Evolutionary conservation across 2,329 filamentous ascomycete species (phyloP).

Genomic region (Ascochyta clinopodiicola): DNA sequence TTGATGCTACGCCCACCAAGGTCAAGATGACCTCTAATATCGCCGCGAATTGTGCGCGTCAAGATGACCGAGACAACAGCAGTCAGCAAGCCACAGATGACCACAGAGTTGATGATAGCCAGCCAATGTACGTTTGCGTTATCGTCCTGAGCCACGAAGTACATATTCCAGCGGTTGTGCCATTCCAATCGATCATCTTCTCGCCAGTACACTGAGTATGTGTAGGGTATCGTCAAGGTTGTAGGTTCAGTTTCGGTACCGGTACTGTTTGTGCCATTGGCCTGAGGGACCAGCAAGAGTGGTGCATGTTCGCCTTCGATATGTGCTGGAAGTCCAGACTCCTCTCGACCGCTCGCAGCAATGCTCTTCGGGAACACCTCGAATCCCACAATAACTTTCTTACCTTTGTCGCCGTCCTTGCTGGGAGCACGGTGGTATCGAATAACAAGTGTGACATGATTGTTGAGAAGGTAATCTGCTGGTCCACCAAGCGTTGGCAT

Average conservation of each 20-base stretch:
- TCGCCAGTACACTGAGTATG: constrained; percentile 89
- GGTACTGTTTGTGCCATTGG: constrained; percentile 63
- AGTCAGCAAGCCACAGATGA: constrained; percentile 80
- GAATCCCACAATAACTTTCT: constrained; percentile 84
- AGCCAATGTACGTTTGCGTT: constrained; percentile 85
- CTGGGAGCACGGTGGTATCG: constrained; percentile 77
- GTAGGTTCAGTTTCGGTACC: constrained; percentile 65
- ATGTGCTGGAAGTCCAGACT: constrained; percentile 71
- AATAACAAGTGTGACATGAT: constrained; percentile 85
- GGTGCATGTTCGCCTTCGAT: constrained; percentile 68
- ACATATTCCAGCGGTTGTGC: constrained; percentile 85
- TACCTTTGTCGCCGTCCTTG: constrained; percentile 70
- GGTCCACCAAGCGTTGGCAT: constrained; percentile 64
- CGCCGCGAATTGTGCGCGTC: constrained; percentile 76
- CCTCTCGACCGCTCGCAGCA: constrained; percentile 65
- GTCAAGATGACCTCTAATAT: constrained; percentile 78
- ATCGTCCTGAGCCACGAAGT: constrained; percentile 87
- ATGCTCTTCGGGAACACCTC: constrained; percentile 91
- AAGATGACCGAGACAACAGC: constrained; percentile 82
- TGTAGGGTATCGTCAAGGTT: constrained; percentile 78
- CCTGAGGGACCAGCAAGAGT: constrained; percentile 70
- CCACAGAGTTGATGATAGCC: constrained; percentile 84
- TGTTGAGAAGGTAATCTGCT: constrained; percentile 78
- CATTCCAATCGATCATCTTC: constrained; percentile 83
- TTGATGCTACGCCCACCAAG: constrained; percentile 45